Percentiles rank a stretch among this genome's conserved stretches.
These are phyloP conservation scores for Lycium barbarum DNA, from an alignment of 257 asterid genomes.

Conservation along the genomic window DNA sequence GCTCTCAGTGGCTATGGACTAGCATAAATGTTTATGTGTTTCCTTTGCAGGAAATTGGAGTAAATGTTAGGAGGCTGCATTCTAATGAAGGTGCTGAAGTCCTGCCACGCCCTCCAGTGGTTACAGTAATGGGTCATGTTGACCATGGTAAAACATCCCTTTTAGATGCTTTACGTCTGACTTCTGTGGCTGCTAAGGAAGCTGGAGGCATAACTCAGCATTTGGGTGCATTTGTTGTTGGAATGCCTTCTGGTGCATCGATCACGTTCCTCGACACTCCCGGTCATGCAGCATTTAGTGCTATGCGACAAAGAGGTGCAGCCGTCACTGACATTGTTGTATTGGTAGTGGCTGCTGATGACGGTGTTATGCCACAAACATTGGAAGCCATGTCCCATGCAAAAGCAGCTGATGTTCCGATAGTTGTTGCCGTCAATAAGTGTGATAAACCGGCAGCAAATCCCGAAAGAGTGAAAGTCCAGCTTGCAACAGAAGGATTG, in stretches of 20 bases:
- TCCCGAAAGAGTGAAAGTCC: slow-evolving; percentile 82
- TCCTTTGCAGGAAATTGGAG: slow-evolving; percentile 77
- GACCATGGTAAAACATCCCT: slow-evolving; percentile 98
- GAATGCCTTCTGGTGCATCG: slow-evolving; percentile 89
- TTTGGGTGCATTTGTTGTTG: slow-evolving; percentile 92
- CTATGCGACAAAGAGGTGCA: slow-evolving; percentile 98
- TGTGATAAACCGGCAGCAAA: slow-evolving; percentile 87
- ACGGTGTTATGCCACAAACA: slow-evolving; percentile 98
- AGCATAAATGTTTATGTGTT: slow-evolving; percentile 34
- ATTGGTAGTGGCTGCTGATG: slow-evolving; percentile 98
- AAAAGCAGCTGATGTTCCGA: slow-evolving; percentile 75
- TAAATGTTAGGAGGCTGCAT: slow-evolving; percentile 73
- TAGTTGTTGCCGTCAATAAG: slow-evolving; percentile 90
- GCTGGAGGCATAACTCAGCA: slow-evolving; percentile 99
- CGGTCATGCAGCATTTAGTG: slow-evolving; percentile 98
- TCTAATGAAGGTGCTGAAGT: slow-evolving; percentile 67
- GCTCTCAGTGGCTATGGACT: not conserved
- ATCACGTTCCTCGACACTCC: slow-evolving; percentile 98
- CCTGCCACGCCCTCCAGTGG: slow-evolving; percentile 85
- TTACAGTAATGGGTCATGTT: slow-evolving; percentile 98
- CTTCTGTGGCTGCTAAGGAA: slow-evolving; percentile 92
- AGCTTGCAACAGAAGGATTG: slow-evolving; percentile 87
- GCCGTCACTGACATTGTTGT: slow-evolving; percentile 95
- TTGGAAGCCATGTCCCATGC: slow-evolving; percentile 97
- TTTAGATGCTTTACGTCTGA: slow-evolving; percentile 85